Conservation (phyloP, 148 eudicot species). For the Heliamphora exappendiculata region DNA sequence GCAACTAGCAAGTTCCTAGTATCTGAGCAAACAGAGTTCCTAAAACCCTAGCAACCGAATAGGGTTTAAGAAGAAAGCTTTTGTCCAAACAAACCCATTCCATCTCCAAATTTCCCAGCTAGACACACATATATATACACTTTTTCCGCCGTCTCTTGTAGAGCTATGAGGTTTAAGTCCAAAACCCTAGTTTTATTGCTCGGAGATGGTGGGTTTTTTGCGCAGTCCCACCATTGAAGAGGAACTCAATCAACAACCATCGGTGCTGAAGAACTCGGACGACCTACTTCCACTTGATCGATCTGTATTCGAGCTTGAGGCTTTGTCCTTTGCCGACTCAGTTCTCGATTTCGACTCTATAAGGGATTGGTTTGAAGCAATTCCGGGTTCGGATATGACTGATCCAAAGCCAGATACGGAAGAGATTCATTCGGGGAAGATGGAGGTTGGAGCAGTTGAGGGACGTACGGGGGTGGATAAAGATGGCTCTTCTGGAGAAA, state of each 20-base stretch:
- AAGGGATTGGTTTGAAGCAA: conserved; percentile 48
- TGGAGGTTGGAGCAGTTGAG: conserved; percentile 12
- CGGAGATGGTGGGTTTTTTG: conserved; percentile 61
- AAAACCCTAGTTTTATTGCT: conserved; percentile 24
- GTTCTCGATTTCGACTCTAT: conserved; percentile 58
- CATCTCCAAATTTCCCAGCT: not conserved
- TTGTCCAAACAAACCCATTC: conserved; percentile 1
- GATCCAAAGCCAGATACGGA: conserved; percentile 22
- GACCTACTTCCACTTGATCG: conserved; percentile 22
- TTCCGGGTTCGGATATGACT: conserved; percentile 19
- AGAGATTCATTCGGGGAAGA: not conserved
- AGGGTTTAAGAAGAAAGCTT: conserved; percentile 23
- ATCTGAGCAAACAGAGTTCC: not conserved
- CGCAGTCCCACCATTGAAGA: conserved; percentile 28
- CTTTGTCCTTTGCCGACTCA: conserved; percentile 31
- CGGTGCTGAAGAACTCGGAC: conserved; percentile 22
- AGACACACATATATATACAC: not conserved
- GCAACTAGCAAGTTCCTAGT: not conserved
- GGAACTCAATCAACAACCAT: conserved; percentile 16
- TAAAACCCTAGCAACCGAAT: conserved; percentile 8
- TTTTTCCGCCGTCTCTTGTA: not conserved
- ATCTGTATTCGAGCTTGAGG: conserved; percentile 39
- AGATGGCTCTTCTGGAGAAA: conserved; percentile 8
- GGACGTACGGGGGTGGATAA: not conserved
- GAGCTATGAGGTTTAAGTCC: conserved; percentile 15